A percentile compares a stretch with the other conserved stretches of the same genome.
These are phyloP conservation scores for Fonsecaea pedrosoi DNA, from an alignment of 2,329 filamentous ascomycete genomes.

Conservation along the genomic window DNA sequence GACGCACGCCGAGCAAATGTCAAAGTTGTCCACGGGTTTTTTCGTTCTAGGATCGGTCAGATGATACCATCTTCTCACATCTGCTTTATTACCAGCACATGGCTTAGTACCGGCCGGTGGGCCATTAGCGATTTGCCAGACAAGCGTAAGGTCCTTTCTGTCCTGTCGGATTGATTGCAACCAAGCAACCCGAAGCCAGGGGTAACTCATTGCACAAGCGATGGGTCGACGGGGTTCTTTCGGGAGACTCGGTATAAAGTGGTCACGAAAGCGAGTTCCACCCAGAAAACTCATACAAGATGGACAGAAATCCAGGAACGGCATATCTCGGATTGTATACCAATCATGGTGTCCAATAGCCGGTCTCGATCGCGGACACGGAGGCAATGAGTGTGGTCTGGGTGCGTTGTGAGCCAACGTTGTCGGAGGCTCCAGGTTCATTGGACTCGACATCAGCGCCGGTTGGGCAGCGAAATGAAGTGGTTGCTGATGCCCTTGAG, in stretches of 20 bases:
- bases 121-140: constrained; percentile 69
- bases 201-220: constrained; percentile 78
- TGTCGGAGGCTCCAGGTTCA: constrained; percentile 24
- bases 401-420: neutral
- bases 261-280: constrained; percentile 69
- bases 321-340: constrained; percentile 75
- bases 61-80: constrained; percentile 74
- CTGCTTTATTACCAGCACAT: constrained; percentile 65
- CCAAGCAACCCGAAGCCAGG: constrained; percentile 87
- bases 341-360: constrained; percentile 74
- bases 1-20: constrained; percentile 76
- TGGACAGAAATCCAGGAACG: constrained; percentile 80
- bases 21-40: constrained; percentile 72
- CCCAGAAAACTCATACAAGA: constrained; percentile 77
- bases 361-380: constrained; percentile 71
- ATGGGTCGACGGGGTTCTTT: constrained; percentile 65
- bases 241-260: constrained; percentile 68
- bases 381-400: constrained; percentile 55
- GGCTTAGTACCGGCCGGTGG: constrained; percentile 63
- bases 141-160: constrained; percentile 68
- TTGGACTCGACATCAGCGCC: constrained; percentile 17
- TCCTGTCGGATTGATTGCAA: constrained; percentile 76
- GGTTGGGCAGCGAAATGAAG: constrained; percentile 21
- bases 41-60: constrained; percentile 71
- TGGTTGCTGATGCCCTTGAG: constrained; percentile 19